Evolutionary conservation across 2,329 filamentous ascomycete species (phyloP), one percentile per base, ranked within the genome.

Genomic region (Arachnopeziza araneosa): DNA sequence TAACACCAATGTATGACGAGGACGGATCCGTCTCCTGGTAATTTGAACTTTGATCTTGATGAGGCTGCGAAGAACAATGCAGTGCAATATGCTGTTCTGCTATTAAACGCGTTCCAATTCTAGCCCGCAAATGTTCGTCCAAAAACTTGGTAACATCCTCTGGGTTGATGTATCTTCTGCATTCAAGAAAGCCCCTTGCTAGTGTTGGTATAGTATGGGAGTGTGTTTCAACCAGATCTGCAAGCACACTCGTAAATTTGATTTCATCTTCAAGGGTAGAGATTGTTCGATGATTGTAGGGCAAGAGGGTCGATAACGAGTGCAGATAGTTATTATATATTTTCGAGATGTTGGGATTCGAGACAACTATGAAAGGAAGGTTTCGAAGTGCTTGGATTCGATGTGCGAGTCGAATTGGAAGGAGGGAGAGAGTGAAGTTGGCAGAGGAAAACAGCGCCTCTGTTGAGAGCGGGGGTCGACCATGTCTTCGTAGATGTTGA

Each of bases 251-350:
- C 17, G 93, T 96, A 74, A 99, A 99, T 58, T 85, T 83, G 64
- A 92, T 88, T 75, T 98, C 95, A 67, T 96, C 93, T 61, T 96
- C 88, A 52, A 95, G 79, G 1, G 84, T 91, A 53, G 83, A 85
- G 63, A 96, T 92, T 70, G 75, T 74, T 69, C 68, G 65, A 6
- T 63, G 63, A 24, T 72, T 67, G 78, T 93, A 97, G 5, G 93
- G 93, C 3, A 98, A 83, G 19, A 99, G 81, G 0, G 92, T 96
- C 1, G 90, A 93, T 22, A 99, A 80, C 1, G 92, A 96, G 75
- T 97, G 93, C 52, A 96, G 81, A 75, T 99, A 99, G 76, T 97
- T 98, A 75, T 90, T 87, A 79, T 98, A 96, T 66, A 99, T 99
- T 69, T 89, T 88, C 24, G 88, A 90, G 67, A 99, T 92, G 73